A percentile compares a stretch with the other conserved stretches of the same genome.
phyloP scores from a whole-genome alignment of 2,329 filamentous ascomycete genomes.

The Esteya vermicola region DNA sequence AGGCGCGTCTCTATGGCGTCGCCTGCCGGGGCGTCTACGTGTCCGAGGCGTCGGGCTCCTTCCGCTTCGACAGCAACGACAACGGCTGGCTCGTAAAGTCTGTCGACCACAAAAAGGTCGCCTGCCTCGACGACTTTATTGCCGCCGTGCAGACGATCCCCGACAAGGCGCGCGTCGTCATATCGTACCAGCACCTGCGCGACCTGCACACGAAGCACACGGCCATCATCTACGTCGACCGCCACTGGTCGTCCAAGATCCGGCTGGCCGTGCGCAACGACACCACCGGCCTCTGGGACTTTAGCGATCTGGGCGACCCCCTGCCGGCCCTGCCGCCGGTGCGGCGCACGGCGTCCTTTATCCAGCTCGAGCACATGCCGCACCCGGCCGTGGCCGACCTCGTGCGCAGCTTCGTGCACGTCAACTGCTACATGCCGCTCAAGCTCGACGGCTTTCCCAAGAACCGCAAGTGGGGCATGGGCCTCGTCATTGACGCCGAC shows the following conservation, averaged over 20 bases:
- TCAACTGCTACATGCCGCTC: conserved; percentile 83
- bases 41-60: conserved; percentile 88
- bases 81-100: conserved; percentile 90
- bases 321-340: conserved; percentile 60
- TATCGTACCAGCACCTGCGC: conserved; percentile 89
- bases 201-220: conserved; percentile 93
- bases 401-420: conserved; percentile 86
- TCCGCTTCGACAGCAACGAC: conserved; percentile 81
- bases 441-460: conserved; percentile 98
- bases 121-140: conserved; percentile 77
- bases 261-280: conserved; percentile 85
- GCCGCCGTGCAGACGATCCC: conserved; percentile 82
- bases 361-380: conserved; percentile 76
- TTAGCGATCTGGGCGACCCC: conserved; percentile 68
- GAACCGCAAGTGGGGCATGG: conserved; percentile 87
- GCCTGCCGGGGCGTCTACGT: conserved; percentile 86
- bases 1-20: conserved; percentile 90
- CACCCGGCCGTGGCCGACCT: conserved; percentile 86
- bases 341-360: conserved; percentile 73
- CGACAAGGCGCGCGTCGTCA: conserved; percentile 68
- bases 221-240: conserved; percentile 79
- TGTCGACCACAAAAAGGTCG: conserved; percentile 81
- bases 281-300: conserved; percentile 83
- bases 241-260: conserved; percentile 95
- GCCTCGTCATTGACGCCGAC: conserved; percentile 91